Evolutionary conservation across 2,329 filamentous ascomycete genomes (phyloP), one percentile per base, ranked within the genome.

Genomic region (Penicillium sclerotiorum): DNA sequence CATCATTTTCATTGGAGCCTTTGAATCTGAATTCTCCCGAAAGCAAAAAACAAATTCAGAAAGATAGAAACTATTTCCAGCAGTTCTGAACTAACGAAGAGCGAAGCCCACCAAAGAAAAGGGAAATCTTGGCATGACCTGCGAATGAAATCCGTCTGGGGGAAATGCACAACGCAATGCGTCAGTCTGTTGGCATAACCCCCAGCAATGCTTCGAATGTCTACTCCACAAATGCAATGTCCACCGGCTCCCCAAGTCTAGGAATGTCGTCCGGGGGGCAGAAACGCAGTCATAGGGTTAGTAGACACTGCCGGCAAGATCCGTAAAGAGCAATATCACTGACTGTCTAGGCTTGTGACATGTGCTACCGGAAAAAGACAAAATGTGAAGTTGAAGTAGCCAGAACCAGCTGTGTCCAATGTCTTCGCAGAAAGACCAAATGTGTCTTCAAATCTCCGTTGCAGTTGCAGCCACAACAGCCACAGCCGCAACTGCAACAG

Each of bases 361-460:
- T 92, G 89, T 96, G 92, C 68, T 83, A 90, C 65, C 94, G 91
- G 75, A 86, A 83, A 73, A 77, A 88, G 74, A 93, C 95, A 74
- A 96, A 95, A 76, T 96, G 93, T 73, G 91, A 96, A 68, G 89
- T 91, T 59, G 94, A 94, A 74, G 82, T 91, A 65, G 90, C 90
- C 20, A 82, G 87, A 45, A 27, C 48, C 7, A 41, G 55, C 17
- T 96, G 92, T 75, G 87, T 88, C 5, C 92, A 96, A 73, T 96
- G 92, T 72, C 86, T 87, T 68, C 96, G 95, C 70, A 95, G 95
- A 78, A 95, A 95, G 78, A 94, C 89, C 6, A 89, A 92, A 63
- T 96, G 93, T 73, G 83, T 94, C 62, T 95, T 95, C 69, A 95
- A 91, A 21, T 39, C 28, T 8, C 25, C n/a, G n/a, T n/a, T n/a